Percentiles rank a stretch among this genome's conserved stretches.
These are phyloP conservation scores for Ormosia semicastrata DNA, from an alignment of 306 rosid species.

Conservation along the genomic window DNA sequence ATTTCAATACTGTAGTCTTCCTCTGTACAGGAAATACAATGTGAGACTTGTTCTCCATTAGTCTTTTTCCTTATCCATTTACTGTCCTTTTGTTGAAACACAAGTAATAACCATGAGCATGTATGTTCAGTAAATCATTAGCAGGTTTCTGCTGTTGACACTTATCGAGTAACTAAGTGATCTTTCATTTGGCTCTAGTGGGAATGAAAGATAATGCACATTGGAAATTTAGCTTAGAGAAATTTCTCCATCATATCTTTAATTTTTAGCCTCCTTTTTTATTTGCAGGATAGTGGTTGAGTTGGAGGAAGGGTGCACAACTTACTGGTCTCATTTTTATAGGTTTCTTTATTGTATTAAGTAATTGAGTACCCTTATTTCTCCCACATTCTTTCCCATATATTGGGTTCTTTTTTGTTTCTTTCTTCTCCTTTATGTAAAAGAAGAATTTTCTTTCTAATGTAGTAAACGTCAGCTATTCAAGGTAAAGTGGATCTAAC, in stretches of 20 bases:
- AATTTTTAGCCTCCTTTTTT: neutral
- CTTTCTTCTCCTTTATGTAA: neutral
- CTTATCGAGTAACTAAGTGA: neutral
- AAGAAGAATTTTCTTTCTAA: neutral
- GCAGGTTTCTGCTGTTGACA: neutral
- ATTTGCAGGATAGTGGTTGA: conserved; percentile 26
- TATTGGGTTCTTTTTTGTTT: neutral
- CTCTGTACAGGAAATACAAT: neutral
- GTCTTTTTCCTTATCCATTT: neutral
- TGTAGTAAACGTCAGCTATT: neutral
- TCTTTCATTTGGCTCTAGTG: neutral
- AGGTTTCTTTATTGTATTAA: neutral
- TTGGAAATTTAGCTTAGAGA: neutral
- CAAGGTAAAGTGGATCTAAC: neutral
- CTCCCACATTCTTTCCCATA: neutral
- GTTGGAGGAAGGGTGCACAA: conserved; percentile 5
- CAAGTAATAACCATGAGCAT: neutral
- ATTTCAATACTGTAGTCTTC: neutral
- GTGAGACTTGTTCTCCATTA: neutral
- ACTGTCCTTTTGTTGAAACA: neutral
- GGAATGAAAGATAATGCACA: neutral
- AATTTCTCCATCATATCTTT: neutral
- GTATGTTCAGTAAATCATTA: neutral
- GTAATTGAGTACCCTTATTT: neutral
- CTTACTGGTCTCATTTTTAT: conserved; percentile 1